These are phyloP conservation scores for Karstenula rhodostoma DNA, from an alignment of 2,329 filamentous ascomycete species.

Conservation along the genomic window DNA sequence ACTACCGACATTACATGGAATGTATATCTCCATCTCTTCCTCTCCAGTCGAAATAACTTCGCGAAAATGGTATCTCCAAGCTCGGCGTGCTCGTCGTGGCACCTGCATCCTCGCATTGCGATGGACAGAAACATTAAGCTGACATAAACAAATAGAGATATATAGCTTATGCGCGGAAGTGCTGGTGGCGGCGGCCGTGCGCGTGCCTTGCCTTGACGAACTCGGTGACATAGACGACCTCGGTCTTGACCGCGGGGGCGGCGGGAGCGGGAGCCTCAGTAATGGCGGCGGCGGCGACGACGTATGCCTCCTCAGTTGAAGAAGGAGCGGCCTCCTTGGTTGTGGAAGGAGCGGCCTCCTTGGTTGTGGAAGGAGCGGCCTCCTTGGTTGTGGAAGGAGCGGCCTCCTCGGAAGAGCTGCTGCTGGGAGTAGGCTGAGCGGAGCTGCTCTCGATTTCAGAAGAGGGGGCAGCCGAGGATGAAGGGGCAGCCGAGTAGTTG, in stretches of 20 bases:
- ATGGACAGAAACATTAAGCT: conserved; percentile 28
- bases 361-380: neutral
- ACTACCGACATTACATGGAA: conserved; percentile 47
- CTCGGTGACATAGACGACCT: conserved; percentile 44
- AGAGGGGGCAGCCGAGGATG: conserved; percentile 16
- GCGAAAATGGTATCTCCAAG: conserved; percentile 41
- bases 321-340: conserved; percentile 22
- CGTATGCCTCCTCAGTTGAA: conserved; percentile 21
- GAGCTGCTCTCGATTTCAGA: conserved; percentile 12
- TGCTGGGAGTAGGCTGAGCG: conserved; percentile 5
- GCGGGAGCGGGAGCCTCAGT: conserved; percentile 28
- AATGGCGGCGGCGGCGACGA: conserved; percentile 32
- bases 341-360: too few species aligned
- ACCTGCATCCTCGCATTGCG: conserved; percentile 28
- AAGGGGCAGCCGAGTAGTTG: conserved; percentile 16
- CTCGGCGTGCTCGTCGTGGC: conserved; percentile 27
- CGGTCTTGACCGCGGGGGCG: conserved; percentile 37
- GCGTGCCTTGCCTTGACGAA: conserved; percentile 43
- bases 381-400: conserved; percentile 1
- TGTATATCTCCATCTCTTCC: conserved; percentile 33
- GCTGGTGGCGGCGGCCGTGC: conserved; percentile 44
- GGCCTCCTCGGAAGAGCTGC: conserved; percentile 14
- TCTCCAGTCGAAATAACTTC: conserved; percentile 33
- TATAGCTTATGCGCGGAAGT: conserved; percentile 42
- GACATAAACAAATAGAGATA: conserved; percentile 24